phyloP scores from a whole-genome alignment of 768 basidiomycete species.

The Calocera cornea region DNA sequence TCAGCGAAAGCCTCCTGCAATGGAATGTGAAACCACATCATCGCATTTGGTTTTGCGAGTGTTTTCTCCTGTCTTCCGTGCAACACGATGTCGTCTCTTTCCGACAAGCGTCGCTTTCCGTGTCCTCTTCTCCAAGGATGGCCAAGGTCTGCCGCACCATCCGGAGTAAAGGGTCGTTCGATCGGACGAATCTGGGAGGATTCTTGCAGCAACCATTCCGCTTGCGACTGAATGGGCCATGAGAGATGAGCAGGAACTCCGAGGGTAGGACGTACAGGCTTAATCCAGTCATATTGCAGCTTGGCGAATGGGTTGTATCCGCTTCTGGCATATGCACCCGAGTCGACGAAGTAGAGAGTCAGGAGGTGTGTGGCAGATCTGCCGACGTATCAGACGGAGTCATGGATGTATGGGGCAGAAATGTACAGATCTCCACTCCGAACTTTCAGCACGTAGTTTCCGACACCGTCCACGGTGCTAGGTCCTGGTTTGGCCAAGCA shows the following conservation, averaged over 20 bases:
- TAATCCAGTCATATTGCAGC: slow-evolving; percentile 78
- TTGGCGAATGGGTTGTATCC: slow-evolving; percentile 48
- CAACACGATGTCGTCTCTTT: slow-evolving; percentile 30
- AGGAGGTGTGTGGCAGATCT: slow-evolving; percentile 81
- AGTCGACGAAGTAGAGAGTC: slow-evolving; percentile 85
- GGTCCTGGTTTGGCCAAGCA: slow-evolving; percentile 72
- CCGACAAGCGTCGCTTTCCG: slow-evolving; percentile 32
- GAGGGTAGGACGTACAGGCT: slow-evolving; percentile 32
- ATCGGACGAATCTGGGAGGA: slow-evolving; percentile 59
- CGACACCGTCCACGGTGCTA: slow-evolving; percentile 70
- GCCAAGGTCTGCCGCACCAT: slow-evolving; percentile 56
- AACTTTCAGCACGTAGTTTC: slow-evolving; percentile 83
- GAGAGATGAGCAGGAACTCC: neutral
- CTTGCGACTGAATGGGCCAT: slow-evolving; percentile 44
- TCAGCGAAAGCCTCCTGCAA: slow-evolving; percentile 64
- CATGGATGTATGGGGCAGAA: neutral
- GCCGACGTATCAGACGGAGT: neutral
- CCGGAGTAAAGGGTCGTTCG: slow-evolving; percentile 71
- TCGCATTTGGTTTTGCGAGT: slow-evolving; percentile 83
- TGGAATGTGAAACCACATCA: slow-evolving; percentile 98
- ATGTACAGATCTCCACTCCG: slow-evolving; percentile 72
- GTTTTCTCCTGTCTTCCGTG: slow-evolving; percentile 38
- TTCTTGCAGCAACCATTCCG: slow-evolving; percentile 79
- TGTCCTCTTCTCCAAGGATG: slow-evolving; percentile 35
- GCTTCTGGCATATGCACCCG: slow-evolving; percentile 59